Base-by-base conservation (phyloP, 2,329 filamentous ascomycete genomes). In the Elsinoe arachidis region DNA sequence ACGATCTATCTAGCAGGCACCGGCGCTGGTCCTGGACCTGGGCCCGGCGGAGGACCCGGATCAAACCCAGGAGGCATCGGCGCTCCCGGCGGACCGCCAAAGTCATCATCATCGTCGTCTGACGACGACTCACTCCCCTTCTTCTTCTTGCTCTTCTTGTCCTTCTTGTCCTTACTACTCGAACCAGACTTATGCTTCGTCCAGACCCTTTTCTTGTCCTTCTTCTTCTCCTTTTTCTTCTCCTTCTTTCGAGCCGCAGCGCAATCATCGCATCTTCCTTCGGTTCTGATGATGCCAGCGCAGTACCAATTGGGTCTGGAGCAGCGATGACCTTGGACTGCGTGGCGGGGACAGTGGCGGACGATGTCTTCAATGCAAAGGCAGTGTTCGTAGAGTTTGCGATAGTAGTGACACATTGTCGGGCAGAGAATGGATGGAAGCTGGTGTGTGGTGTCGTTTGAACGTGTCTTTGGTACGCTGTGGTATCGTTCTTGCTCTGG, bases 41-140 rank as follows among this genome's bases (percentile, higher is more conserved):
- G 12, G 3, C 41, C 49, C 12, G 34, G 15, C 6, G 19, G 19
- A 7, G 49, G 15, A 37, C 33, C 33, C 6, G 49, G 33, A 2
- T 34, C 34, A 39, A 26, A 39, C 6, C 49, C 49, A 53, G 49
- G 49, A 39, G 34, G 49, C 49, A 38, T 23, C 30, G 49, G 49
- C 19, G 23, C 23, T 15, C n/a, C 46, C 34, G 26, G 26, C 26
- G 26, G 26, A 30, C 26, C 26, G 9, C 7, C 26, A 30, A 30
- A 30, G 26, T 19, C 41, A 17, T 46, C 41, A 46, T 19, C 15
- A 5, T 53, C 49, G 11, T 14, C 17, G 9, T 26, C 33, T 1
- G 49, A 53, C 9, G 49, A 37, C 4, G 49, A 38, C 17, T 53
- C 49, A 26, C 12, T 14, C 21, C 34, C 34, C 19, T 53, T 53